Evolutionary conservation across 768 basidiomycete species (phyloP), one percentile per base, ranked within the genome.

Genomic region (Mycena kentingensis): DNA sequence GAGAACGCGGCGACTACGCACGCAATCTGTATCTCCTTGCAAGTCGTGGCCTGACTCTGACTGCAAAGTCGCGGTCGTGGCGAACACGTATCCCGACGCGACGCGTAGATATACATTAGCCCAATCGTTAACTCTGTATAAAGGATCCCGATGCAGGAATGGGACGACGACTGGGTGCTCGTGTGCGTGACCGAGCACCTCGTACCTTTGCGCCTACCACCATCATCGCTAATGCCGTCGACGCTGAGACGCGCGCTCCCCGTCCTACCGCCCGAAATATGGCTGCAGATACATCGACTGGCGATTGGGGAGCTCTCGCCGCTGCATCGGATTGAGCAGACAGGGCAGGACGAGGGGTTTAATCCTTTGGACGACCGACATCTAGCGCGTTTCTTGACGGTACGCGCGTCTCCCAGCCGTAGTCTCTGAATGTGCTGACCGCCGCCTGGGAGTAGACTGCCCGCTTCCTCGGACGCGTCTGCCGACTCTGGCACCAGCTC

Each of bases 261-360:
- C 18, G 41, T 12, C 4, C 55, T 58, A 22, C 57, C 57, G n/a
- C 27, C 45, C 3, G 57, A 58, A 34, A 24, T 49, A 10, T 57
- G 51, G 51, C 24, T 57, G 4, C 29, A 52, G 26, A 57, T 57
- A 10, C 47, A 52, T 13, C 41, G 47, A 25, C 25, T 57, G 22
- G 55, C 51, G 1, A 49, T 43, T 16, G 5, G 24, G 4, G 44
- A 47, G 3, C 12, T 26, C 1, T 57, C 55, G 4, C 55, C 51
- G 16, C 6, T 51, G 6, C 3, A 7, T 15, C 7, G 19, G 16
- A 19, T n/a, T 1, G 39, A n/a, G 8, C 50, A 11, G 21, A 43
- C 6, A 18, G 18, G 24, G 37, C 38, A 24, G 7, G 35, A 31
- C 21, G 10, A 1, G 8, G 13, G 19, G 5, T 16, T 5, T 11